phyloP scores from a whole-genome alignment of 208 protist species.

The Acanthamoeba quina region DNA sequence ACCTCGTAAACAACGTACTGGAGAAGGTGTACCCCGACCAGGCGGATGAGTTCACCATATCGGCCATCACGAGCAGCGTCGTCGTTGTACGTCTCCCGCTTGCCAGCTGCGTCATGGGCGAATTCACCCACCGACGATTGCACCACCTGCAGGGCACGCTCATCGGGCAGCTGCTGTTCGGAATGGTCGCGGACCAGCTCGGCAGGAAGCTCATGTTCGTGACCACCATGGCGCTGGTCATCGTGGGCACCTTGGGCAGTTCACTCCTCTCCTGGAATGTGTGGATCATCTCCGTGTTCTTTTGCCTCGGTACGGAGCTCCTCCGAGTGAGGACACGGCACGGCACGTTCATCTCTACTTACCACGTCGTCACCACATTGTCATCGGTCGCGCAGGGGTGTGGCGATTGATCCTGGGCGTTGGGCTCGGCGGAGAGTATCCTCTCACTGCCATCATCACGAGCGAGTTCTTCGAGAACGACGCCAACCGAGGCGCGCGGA shows the following conservation, averaged over 20 bases:
- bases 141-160: conserved; percentile 71
- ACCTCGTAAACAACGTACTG: conserved; percentile 49
- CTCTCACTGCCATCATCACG: conserved; percentile 83
- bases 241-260: conserved; percentile 35
- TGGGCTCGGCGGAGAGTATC: conserved; percentile 89
- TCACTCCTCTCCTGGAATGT: conserved; percentile 41
- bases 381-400: conserved; percentile 22
- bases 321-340: not conserved
- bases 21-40: conserved; percentile 22
- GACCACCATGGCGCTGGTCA: conserved; percentile 74
- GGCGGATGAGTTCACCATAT: conserved; percentile 19
- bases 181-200: conserved; percentile 80
- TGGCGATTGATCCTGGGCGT: conserved; percentile 83
- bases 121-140: no score
- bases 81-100: not conserved
- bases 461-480: conserved; percentile 76
- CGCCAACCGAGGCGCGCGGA: conserved; percentile 46
- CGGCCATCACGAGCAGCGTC: conserved; percentile 43
- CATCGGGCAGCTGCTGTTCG: conserved; percentile 84
- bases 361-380: not conserved
- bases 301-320: conserved; percentile 22
- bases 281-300: conserved; percentile 42
- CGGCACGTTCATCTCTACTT: not conserved
- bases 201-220: conserved; percentile 78
- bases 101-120: not conserved